A percentile compares a stretch with the other conserved stretches of the same genome.
phyloP scores from a whole-genome alignment of 2,329 filamentous ascomycete species.

The Pezicula neosporulosa region DNA sequence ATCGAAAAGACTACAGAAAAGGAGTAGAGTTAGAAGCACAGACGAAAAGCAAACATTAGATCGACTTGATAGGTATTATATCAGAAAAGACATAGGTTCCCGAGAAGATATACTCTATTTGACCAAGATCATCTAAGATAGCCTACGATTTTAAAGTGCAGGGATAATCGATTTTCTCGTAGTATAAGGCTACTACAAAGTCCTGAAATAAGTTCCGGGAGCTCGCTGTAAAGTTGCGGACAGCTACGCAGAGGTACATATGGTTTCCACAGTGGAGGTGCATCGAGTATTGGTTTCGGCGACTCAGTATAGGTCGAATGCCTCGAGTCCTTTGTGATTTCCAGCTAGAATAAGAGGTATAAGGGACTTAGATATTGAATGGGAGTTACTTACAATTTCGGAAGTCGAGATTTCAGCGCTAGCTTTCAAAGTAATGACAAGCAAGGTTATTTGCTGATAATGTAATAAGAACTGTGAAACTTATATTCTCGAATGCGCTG shows the following conservation, averaged over 20 bases:
- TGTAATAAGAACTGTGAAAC: too few relatives aligned
- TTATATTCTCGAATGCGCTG: too few relatives aligned
- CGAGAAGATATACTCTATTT: constrained; percentile 99
- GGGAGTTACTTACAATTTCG: neutral
- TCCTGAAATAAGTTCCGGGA: too few relatives aligned
- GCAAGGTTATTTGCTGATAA: neutral
- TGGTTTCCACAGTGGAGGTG: constrained; percentile 14
- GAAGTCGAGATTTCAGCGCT: constrained; percentile 8
- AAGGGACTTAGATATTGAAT: too few relatives aligned
- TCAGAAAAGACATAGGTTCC: too few relatives aligned
- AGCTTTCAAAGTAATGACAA: constrained; percentile 1
- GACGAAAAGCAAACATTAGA: too few relatives aligned
- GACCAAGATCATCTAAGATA: constrained; percentile 94
- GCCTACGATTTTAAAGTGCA: constrained; percentile 99
- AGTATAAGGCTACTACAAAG: too few relatives aligned
- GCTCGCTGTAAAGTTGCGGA: constrained; percentile 21
- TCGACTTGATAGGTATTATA: too few relatives aligned
- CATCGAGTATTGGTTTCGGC: constrained; percentile 15
- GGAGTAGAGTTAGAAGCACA: too few relatives aligned
- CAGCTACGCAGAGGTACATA: constrained; percentile 19
- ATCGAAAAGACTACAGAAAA: constrained; percentile 90
- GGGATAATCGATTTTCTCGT: constrained; percentile 87
- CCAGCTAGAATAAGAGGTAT: constrained; percentile 34
- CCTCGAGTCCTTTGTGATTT: constrained; percentile 42
- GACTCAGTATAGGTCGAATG: constrained; percentile 14